These are phyloP conservation scores for Allium sativum DNA, from an alignment of 106 monocot species.

Conservation along the genomic window DNA sequence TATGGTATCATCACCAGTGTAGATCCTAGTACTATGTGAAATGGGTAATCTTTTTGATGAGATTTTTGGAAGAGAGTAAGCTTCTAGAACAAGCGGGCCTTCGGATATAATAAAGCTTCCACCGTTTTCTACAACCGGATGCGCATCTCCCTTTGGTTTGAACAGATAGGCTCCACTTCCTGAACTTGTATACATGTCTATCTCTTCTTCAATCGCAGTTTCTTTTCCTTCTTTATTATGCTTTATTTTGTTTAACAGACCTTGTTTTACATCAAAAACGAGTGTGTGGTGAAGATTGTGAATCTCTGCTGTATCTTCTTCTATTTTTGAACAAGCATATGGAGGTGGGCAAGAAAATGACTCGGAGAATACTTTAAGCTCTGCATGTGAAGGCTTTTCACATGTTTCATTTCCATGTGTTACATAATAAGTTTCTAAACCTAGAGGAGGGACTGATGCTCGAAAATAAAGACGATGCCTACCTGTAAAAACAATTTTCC, in stretches of 20 bases:
- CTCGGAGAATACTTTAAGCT: conserved; percentile 36
- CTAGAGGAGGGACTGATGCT: conserved; percentile 85
- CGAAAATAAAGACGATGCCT: conserved; percentile 87
- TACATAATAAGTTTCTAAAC: conserved; percentile 82
- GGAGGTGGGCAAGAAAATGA: conserved; percentile 49
- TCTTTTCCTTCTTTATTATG: conserved; percentile 39
- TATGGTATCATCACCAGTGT: conserved; percentile 43
- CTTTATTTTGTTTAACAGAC: conserved; percentile 45
- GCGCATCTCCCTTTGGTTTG: conserved; percentile 76
- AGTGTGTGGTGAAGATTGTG: conserved; percentile 39
- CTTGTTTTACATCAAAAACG: conserved; percentile 56
- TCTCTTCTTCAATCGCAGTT: conserved; percentile 60
- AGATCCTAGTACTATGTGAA: conserved; percentile 78
- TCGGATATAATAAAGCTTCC: conserved; percentile 53
- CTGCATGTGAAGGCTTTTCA: conserved; percentile 52
- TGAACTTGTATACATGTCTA: conserved; percentile 66
- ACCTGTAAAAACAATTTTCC: conserved; percentile 32
- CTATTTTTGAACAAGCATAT: conserved; percentile 70
- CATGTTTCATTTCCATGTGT: conserved; percentile 37
- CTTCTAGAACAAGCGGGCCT: conserved; percentile 67
- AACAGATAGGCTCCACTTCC: conserved; percentile 94
- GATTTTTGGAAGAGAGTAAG: conserved; percentile 70
- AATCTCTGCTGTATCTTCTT: conserved; percentile 39
- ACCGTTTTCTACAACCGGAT: conserved; percentile 39
- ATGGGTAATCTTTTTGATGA: conserved; percentile 45